Percentiles rank a stretch among this genome's conserved stretches.
These are phyloP conservation scores for Mortierella sp. DNA, from an alignment of 371 early-diverging fungal species.

Conservation along the genomic window DNA sequence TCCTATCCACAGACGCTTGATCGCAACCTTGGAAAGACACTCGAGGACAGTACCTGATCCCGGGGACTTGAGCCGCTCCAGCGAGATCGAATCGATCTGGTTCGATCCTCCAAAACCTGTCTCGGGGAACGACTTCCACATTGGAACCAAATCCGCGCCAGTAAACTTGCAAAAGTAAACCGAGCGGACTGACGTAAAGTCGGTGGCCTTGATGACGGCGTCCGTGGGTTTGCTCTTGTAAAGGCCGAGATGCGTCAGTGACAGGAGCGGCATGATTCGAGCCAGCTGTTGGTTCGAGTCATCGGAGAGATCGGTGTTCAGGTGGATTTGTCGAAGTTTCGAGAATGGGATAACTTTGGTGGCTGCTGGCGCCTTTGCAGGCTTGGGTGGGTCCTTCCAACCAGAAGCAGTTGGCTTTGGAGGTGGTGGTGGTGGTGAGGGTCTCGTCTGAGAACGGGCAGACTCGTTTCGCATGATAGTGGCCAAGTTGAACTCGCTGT, in stretches of 20 bases:
- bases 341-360: neutral
- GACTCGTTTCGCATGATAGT: neutral
- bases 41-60: neutral
- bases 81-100: constrained; percentile 5
- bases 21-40: neutral
- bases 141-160: neutral
- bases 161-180: neutral
- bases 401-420: neutral
- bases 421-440: neutral
- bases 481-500: neutral
- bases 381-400: neutral
- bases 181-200: constrained; percentile 9
- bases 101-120: neutral
- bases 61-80: neutral
- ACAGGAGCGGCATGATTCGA: constrained; percentile 9
- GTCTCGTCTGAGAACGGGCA: neutral
- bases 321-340: constrained; percentile 11
- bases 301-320: neutral
- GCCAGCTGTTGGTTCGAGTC: neutral
- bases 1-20: constrained; percentile 24
- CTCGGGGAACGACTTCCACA: constrained; percentile 13
- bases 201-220: neutral
- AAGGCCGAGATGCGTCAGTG: constrained; percentile 16
- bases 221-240: neutral
- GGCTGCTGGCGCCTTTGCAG: neutral